A percentile compares a stretch with the other conserved stretches of the same genome.
phyloP scores from a whole-genome alignment of 2,329 filamentous ascomycete species.

The Ascochyta fabae region DNA sequence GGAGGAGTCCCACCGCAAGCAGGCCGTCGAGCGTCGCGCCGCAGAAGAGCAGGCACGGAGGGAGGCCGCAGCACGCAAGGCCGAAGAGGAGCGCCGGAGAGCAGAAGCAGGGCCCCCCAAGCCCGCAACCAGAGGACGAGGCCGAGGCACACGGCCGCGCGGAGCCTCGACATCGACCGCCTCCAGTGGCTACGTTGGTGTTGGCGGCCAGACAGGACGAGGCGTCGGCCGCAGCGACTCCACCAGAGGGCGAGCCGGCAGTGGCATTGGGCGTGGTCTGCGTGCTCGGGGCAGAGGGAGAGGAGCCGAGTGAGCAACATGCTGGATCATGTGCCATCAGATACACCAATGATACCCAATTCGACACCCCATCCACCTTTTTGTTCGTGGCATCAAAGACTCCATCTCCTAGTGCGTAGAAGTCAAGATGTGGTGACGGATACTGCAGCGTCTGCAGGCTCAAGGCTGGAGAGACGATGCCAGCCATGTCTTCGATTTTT shows the following conservation, averaged over 20 bases:
- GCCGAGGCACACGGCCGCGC: constrained; percentile 45
- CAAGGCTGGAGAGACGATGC: not conserved
- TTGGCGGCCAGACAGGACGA: constrained; percentile 56
- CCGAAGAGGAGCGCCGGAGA: constrained; percentile 61
- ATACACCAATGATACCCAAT: constrained; percentile 21
- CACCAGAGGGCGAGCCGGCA: constrained; percentile 51
- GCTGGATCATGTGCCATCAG: constrained; percentile 7
- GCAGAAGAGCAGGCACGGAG: constrained; percentile 79
- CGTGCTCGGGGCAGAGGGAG: constrained; percentile 41
- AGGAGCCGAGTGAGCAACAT: constrained; percentile 14
- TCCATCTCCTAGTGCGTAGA: not conserved
- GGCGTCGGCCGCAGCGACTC: constrained; percentile 57
- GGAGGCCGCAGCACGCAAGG: constrained; percentile 67
- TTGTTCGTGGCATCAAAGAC: not conserved
- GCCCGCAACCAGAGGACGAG: constrained; percentile 48
- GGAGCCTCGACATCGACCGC: constrained; percentile 38
- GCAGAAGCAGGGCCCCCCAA: constrained; percentile 65
- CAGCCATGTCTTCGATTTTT: not conserved
- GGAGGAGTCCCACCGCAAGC: constrained; percentile 74
- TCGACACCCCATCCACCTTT: not conserved
- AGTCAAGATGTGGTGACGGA: not conserved
- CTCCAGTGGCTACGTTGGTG: constrained; percentile 50
- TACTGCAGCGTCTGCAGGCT: not conserved
- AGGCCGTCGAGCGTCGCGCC: constrained; percentile 77
- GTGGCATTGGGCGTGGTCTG: constrained; percentile 51